Percentiles rank a stretch among this genome's conserved stretches.
These are phyloP conservation scores for Petunia hybrid DNA, from an alignment of 305 asterid genomes.

Conservation along the genomic window DNA sequence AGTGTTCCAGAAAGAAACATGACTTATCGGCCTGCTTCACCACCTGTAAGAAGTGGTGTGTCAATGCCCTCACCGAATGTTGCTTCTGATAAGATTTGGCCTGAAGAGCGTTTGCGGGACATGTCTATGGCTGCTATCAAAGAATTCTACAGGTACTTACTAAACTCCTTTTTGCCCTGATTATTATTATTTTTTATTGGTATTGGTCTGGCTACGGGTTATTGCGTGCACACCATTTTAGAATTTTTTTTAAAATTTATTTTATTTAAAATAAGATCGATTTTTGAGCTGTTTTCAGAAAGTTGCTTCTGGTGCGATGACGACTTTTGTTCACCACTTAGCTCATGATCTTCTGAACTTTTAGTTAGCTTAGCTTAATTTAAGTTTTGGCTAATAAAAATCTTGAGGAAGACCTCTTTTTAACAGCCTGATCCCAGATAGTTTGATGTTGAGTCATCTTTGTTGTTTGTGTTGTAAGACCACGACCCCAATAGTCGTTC, in stretches of 20 bases:
- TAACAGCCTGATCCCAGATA: neutral
- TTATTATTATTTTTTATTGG: neutral
- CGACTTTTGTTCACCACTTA: conserved; percentile 9
- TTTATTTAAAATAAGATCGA: neutral
- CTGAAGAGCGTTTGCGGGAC: conserved; percentile 65
- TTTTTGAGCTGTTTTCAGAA: conserved; percentile 19
- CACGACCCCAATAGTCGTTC: conserved; percentile 13
- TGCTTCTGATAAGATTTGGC: conserved; percentile 57
- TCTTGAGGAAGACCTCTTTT: neutral
- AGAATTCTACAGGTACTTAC: conserved; percentile 83
- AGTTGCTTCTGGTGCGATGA: neutral
- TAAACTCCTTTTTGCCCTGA: neutral
- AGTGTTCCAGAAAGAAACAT: conserved; percentile 36
- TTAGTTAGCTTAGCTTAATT: neutral
- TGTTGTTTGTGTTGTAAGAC: neutral
- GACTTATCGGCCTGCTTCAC: conserved; percentile 49
- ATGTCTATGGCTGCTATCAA: conserved; percentile 73
- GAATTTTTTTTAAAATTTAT: neutral
- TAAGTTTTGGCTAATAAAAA: neutral
- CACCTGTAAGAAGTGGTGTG: conserved; percentile 54
- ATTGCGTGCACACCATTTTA: neutral
- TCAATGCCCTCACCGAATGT: conserved; percentile 43
- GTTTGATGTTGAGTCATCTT: neutral
- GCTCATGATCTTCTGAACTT: neutral
- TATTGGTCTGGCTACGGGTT: conserved; percentile 3